Evolutionary conservation across 805 yeast species (phyloP).

Genomic region (Blastobotrys peoriensis): DNA sequence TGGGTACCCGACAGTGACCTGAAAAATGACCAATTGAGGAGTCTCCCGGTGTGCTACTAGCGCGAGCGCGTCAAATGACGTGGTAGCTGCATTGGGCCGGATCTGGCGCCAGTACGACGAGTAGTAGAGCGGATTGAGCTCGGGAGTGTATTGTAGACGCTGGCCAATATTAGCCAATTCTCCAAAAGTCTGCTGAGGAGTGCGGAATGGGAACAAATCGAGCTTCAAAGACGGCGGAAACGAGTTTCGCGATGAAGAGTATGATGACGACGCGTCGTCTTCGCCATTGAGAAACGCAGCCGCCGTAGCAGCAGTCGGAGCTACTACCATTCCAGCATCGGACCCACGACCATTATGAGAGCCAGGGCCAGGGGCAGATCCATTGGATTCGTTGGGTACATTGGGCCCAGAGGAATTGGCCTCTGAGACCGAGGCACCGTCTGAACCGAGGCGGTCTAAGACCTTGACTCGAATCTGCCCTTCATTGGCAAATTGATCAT

Average conservation of each 20-base stretch:
- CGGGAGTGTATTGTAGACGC: not conserved
- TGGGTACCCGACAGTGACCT: not conserved
- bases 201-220: not conserved
- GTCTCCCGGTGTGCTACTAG: not conserved
- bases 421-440: not conserved
- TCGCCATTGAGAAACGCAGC: not conserved
- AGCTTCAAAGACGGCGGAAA: not conserved
- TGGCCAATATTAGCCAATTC: not conserved
- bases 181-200: not conserved
- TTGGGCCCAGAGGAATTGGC: not conserved
- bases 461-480: not conserved
- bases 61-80: not conserved
- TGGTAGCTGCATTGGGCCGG: not conserved
- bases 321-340: no score
- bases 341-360: no score
- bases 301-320: no score
- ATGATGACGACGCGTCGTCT: not conserved
- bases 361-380: not conserved
- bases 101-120: not conserved
- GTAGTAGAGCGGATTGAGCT: not conserved
- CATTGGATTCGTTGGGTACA: not conserved
- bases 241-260: not conserved
- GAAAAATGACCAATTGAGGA: not conserved
- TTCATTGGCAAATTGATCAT: not conserved
- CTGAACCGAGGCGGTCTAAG: not conserved